These are phyloP conservation scores for Aspergillus sp. DNA, from an alignment of 2,329 filamentous ascomycete genomes.

Conservation along the genomic window DNA sequence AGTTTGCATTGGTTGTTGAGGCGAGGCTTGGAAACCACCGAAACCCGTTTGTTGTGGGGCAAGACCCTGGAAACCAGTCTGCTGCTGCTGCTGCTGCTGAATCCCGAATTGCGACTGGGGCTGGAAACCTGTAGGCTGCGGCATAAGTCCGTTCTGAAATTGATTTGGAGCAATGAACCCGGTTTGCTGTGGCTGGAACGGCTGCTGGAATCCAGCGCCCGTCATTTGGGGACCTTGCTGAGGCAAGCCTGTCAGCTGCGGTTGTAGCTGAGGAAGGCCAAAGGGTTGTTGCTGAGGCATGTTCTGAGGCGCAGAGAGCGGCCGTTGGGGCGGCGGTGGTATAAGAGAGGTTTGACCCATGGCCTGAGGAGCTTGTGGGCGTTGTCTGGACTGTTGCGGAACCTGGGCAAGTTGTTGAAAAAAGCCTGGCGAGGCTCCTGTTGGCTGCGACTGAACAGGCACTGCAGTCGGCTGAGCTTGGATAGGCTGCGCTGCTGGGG, in stretches of 20 bases:
- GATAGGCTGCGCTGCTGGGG: conserved; percentile 39
- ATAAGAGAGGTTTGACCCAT: conserved; percentile 64
- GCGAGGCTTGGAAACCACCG: conserved; percentile 44
- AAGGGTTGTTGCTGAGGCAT: conserved; percentile 69
- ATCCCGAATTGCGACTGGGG: conserved; percentile 47
- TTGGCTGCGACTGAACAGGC: conserved; percentile 44
- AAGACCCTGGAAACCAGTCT: conserved; percentile 46
- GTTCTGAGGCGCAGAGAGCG: conserved; percentile 84
- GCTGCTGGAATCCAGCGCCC: conserved; percentile 62
- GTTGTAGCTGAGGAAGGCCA: conserved; percentile 71
- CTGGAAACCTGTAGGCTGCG: conserved; percentile 50
- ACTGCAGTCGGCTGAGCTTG: conserved; percentile 41
- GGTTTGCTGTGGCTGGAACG: conserved; percentile 62
- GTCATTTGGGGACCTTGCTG: conserved; percentile 60
- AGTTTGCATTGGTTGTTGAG: conserved; percentile 51
- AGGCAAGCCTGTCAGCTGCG: conserved; percentile 76
- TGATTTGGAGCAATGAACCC: conserved; percentile 53
- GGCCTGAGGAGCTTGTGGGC: conserved; percentile 68
- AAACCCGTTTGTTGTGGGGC: conserved; percentile 57
- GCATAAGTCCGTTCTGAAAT: conserved; percentile 43
- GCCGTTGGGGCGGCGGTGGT: conserved; percentile 74
- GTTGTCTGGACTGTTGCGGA: conserved; percentile 55
- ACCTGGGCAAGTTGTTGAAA: conserved; percentile 49
- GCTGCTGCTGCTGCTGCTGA: conserved; percentile 49
- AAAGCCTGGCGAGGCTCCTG: conserved; percentile 49